Evolutionary conservation across 2,329 filamentous ascomycete genomes (phyloP), one percentile per base, ranked within the genome.

Genomic region (Arthroderma uncinatum): DNA sequence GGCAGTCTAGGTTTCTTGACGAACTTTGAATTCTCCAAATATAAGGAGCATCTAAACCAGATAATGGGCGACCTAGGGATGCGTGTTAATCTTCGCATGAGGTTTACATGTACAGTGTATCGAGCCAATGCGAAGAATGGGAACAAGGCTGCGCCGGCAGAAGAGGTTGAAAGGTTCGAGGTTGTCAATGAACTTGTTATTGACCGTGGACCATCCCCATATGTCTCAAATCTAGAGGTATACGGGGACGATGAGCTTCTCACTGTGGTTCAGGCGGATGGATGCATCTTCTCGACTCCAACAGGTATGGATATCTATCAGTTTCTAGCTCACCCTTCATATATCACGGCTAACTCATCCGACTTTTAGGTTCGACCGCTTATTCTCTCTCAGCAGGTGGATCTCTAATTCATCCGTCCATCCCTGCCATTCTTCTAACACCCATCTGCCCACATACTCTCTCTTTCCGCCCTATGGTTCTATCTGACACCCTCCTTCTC

Each of bases 151-250:
- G 80, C 79, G 9, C 78, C 82, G n/a, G 80, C 85, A 63, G 86
- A 93, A 64, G 91, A 96, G 71, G 89, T 86, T 47, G 92, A 97
- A 74, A 91, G 95, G 66, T 97, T 96, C 62, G 93, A 98, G 74
- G 92, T 98, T 19, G 83, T 98, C 62, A 98, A 98, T 73, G 93
- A 98, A 75, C 84, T 98, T 54, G 92, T 98, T 71, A 97, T 98
- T 65, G 93, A 98, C 74, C 88, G 93, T 59, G 93, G 93, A 62
- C 93, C 93, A 66, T 95, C 89, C 14, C 91, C 92, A 19, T 98
- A 97, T 69, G 92, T 98, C 59, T 97, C 92, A 44, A 95, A 95
- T 73, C 79, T 98, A 39, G 93, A 98, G 74, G 79, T 98, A 9
- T 97, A 95, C 70, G 93, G 91, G 61, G 93, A 98, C 68, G 87